These are phyloP conservation scores for Russula earlei DNA, from an alignment of 768 basidiomycete species.

Conservation along the genomic window DNA sequence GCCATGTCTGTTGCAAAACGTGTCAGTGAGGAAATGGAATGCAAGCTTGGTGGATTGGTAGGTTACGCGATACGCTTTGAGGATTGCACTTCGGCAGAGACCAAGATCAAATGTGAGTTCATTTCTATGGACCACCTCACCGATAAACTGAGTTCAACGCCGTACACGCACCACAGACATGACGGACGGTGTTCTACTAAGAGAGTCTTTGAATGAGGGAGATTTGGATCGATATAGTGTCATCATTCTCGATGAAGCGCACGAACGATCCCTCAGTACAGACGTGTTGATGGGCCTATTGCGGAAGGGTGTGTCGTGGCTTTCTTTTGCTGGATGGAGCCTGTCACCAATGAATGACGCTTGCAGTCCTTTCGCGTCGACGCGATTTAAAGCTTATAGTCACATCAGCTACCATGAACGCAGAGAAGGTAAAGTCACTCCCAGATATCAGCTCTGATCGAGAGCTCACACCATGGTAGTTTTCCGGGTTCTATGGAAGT, in stretches of 20 bases:
- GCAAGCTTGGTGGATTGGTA: constrained; percentile 82
- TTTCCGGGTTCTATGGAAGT: constrained; percentile 90
- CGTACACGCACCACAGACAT: constrained; percentile 54
- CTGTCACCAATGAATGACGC: constrained; percentile 23
- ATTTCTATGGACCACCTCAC: neutral
- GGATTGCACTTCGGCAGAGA: constrained; percentile 89
- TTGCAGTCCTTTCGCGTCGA: constrained; percentile 61
- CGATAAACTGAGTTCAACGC: neutral
- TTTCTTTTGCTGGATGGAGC: neutral
- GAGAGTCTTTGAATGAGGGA: constrained; percentile 97
- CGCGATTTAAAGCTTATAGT: constrained; percentile 94
- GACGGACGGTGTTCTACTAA: constrained; percentile 98
- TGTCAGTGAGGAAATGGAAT: constrained; percentile 99
- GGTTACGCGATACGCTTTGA: constrained; percentile 99
- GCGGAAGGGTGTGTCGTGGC: constrained; percentile 62
- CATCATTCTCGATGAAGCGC: constrained; percentile 98
- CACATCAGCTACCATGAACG: constrained; percentile 99
- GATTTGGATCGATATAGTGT: constrained; percentile 95
- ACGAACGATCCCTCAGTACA: constrained; percentile 94
- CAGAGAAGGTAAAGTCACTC: constrained; percentile 66
- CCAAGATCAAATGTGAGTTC: constrained; percentile 91
- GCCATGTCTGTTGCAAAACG: constrained; percentile 99
- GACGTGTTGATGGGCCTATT: constrained; percentile 97
- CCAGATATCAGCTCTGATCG: neutral
- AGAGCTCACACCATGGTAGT: constrained; percentile 40